Conservation (phyloP, 345 rosid genomes). For the Euphorbia tirucalli region DNA sequence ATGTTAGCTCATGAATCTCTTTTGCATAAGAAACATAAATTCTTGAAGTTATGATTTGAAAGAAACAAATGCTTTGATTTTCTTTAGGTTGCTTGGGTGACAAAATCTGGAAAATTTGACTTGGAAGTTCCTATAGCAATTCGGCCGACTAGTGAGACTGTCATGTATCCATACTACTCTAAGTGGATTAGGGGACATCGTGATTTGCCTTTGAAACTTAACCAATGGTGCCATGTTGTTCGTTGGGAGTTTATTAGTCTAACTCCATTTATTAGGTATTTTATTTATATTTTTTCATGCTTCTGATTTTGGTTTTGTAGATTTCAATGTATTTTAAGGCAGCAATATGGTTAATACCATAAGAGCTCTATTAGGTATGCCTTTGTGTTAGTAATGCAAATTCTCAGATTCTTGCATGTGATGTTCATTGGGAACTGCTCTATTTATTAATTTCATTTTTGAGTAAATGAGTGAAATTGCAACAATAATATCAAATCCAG, state of each 20-base stretch:
- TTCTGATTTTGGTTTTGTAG: background rate
- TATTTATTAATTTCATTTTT: background rate
- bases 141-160: constrained; percentile 98
- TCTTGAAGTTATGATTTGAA: too few relatives aligned
- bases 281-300: background rate
- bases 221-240: constrained; percentile 99
- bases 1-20: background rate
- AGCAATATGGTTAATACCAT: background rate
- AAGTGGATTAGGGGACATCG: constrained; percentile 99
- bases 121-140: constrained; percentile 91
- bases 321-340: background rate
- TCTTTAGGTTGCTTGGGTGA: constrained; percentile 95
- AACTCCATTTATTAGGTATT: constrained; percentile 94
- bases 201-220: constrained; percentile 89
- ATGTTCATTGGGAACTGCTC: too few relatives aligned
- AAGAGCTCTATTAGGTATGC: background rate
- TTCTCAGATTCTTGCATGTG: background rate
- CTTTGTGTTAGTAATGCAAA: background rate
- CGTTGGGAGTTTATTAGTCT: constrained; percentile 99
- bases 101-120: constrained; percentile 83
- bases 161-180: constrained; percentile 93
- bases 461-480: background rate
- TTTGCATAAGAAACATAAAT: background rate
- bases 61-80: constrained; percentile 3
- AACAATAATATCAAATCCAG: background rate